Evolutionary conservation across 805 yeast species (phyloP).

Genomic region (Metschnikowia corniflorae): DNA sequence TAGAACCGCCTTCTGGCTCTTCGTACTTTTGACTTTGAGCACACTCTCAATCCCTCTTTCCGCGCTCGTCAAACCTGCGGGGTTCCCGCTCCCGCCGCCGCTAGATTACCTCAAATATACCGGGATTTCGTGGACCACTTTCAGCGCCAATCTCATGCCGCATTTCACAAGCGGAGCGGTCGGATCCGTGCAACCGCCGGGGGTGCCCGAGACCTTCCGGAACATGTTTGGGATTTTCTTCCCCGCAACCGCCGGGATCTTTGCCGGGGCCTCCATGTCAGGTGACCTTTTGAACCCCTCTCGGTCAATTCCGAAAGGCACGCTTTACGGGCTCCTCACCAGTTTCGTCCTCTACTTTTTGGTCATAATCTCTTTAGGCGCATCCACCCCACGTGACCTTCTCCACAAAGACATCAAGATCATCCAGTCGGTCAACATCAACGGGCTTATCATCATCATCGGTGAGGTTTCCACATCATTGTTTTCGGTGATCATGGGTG

Average conservation of each 20-base stretch:
- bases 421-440: slow-evolving; percentile 73
- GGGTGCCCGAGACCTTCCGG: slow-evolving; percentile 64
- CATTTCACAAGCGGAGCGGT: slow-evolving; percentile 88
- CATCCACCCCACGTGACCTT: slow-evolving; percentile 74
- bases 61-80: slow-evolving; percentile 58
- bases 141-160: slow-evolving; percentile 67
- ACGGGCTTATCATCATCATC: slow-evolving; percentile 62
- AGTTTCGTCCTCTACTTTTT: slow-evolving; percentile 73
- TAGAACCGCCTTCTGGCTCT: slow-evolving; percentile 72
- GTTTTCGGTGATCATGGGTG: slow-evolving; percentile 91
- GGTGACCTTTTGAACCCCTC: slow-evolving; percentile 89
- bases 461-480: slow-evolving; percentile 94
- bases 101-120: slow-evolving; percentile 49
- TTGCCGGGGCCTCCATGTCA: slow-evolving; percentile 99
- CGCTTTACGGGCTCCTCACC: slow-evolving; percentile 73
- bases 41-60: slow-evolving; percentile 83
- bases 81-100: slow-evolving; percentile 48
- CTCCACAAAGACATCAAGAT: slow-evolving; percentile 78
- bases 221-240: slow-evolving; percentile 92
- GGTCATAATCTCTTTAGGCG: slow-evolving; percentile 81
- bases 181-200: slow-evolving; percentile 62
- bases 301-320: slow-evolving; percentile 88
- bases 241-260: slow-evolving; percentile 97
- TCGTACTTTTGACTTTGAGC: slow-evolving; percentile 61
- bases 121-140: slow-evolving; percentile 70